Evolutionary conservation across 164 flowering plant species (phyloP), one percentile per base, ranked within the genome.

Genomic region (Macadamia integrifolia): DNA sequence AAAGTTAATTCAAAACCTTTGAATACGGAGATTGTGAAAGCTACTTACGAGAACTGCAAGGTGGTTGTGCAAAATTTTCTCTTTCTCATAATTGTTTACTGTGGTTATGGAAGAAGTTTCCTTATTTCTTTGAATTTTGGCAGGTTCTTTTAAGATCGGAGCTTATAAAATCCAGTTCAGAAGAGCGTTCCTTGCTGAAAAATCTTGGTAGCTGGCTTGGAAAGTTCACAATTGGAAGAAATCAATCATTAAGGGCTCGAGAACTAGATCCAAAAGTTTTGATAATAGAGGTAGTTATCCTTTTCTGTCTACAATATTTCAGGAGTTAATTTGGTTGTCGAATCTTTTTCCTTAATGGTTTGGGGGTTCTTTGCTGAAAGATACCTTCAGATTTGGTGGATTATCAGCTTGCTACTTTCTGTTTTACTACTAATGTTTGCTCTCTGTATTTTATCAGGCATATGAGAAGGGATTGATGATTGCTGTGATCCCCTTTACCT

Each of bases 171-270:
- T 92, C 96, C 65, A 92, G 99, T 77, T 89, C 95, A 46, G 99
- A 94, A 76, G 98, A 94, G 82, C 89, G 99, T 18, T 92, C 99
- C 10, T 77, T 94, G 76, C 86, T 94, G 49, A 94, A 94, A 75
- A 94, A 92, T 80, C 80, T 94, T 69, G 99, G 99, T 56, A 92
- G 99, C 80, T 94, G 99, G 99, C 96, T 94, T 66, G 99, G 99
- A 60, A 94, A 90, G 76, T 87, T 92, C 66, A 94, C 99, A n/a
- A 92, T 94, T 75, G 98, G 99, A 43, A 84, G 90, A 69, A 94
- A 94, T 73, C 90, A 88, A 76, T 91, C 88, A 60, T 75, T 94
- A 57, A 77, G 90, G 69, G 97, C 97, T 60, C 85, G 88, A 35
- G 97, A 94, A 78, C 90, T 94, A 64, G 96, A 90, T 79, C 98